A percentile compares a stretch with the other conserved stretches of the same genome.
Conservation (phyloP, 257 asterid species). For the Voacanga thouarsii region DNA sequence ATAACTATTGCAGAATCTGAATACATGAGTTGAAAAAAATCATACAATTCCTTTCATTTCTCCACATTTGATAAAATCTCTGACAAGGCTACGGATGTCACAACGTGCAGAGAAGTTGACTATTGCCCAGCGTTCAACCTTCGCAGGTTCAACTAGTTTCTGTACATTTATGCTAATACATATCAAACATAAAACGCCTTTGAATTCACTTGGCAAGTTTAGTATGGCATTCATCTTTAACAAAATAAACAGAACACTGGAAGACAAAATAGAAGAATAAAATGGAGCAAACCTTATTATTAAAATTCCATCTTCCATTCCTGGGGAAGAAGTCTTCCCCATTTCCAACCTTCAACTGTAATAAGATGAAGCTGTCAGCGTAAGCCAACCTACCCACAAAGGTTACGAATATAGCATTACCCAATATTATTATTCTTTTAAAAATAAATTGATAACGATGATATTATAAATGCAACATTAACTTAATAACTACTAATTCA, state of each 20-base stretch:
- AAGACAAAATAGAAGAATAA: neutral
- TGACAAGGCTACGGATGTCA: conserved; percentile 49
- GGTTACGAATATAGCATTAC: neutral
- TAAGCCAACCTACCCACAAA: neutral
- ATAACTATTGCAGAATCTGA: neutral
- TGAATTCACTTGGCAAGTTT: neutral
- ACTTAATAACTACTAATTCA: neutral
- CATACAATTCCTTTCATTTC: conserved; percentile 78
- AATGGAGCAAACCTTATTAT: conserved; percentile 55
- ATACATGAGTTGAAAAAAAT: conserved; percentile 7
- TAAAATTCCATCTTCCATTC: conserved; percentile 89
- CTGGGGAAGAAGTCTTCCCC: conserved; percentile 76
- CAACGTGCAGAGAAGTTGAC: conserved; percentile 93
- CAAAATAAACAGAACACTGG: neutral
- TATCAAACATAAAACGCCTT: neutral
- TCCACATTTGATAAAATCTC: conserved; percentile 65
- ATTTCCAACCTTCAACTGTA: conserved; percentile 81
- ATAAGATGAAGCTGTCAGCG: conserved; percentile 6
- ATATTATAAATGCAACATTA: neutral
- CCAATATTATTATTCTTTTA: neutral
- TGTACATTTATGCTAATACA: conserved; percentile 22
- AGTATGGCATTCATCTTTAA: neutral
- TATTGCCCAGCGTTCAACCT: conserved; percentile 83
- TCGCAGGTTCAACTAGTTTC: conserved; percentile 59
- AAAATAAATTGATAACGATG: neutral